phyloP scores from a whole-genome alignment of 108 stramenopile species.

The Nannochloropsis oceanica region DNA sequence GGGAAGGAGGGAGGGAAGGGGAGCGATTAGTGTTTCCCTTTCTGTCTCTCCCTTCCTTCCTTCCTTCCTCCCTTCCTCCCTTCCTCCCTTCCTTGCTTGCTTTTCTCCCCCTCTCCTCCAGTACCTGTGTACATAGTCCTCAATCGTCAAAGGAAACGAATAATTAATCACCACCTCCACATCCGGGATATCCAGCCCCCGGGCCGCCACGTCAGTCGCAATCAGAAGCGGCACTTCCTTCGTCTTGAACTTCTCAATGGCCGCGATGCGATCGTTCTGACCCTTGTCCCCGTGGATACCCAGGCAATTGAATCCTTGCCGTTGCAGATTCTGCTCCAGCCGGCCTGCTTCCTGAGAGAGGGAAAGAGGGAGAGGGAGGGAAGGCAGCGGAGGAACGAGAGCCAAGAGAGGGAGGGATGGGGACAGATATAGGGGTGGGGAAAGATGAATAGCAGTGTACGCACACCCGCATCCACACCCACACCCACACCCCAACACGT shows the following conservation, averaged over 20 bases:
- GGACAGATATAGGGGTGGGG: neutral
- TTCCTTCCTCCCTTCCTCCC: neutral
- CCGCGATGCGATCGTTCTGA: conserved; percentile 70
- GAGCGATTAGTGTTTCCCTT: neutral
- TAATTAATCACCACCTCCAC: conserved; percentile 92
- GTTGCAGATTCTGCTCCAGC: conserved; percentile 56
- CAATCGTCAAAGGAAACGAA: conserved; percentile 90
- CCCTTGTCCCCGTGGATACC: conserved; percentile 95
- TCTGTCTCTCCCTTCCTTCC: neutral
- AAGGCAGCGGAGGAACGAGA: neutral
- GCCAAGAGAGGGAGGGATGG: neutral
- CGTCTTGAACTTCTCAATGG: conserved; percentile 72
- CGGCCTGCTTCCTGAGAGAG: conserved; percentile 61
- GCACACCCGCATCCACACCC: too few relatives aligned
- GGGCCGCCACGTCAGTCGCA: conserved; percentile 92
- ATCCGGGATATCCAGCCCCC: conserved; percentile 93
- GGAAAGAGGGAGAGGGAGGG: neutral
- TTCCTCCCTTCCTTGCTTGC: neutral
- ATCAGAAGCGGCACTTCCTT: conserved; percentile 65
- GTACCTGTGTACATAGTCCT: conserved; percentile 66
- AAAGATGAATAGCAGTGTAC: neutral
- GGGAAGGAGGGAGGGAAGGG: neutral
- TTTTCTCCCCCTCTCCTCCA: neutral
- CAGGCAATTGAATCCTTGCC: conserved; percentile 65
- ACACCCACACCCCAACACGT: too few relatives aligned